These are phyloP conservation scores for Psophocarpus tetragonolobus DNA, from an alignment of 306 rosid species.

Conservation along the genomic window DNA sequence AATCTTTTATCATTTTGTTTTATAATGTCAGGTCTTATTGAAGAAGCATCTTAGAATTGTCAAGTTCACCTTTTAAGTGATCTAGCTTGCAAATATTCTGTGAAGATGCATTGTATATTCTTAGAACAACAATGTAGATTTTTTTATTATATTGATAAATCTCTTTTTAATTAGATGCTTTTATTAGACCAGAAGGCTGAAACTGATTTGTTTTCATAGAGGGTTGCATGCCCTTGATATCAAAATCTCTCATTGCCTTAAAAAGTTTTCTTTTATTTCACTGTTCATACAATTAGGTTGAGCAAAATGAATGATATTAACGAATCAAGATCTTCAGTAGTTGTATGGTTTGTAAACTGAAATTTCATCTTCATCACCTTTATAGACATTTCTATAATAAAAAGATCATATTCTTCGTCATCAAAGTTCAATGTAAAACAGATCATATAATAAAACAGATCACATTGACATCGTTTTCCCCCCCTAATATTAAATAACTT, in stretches of 20 bases:
- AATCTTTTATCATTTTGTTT: conserved; percentile 26
- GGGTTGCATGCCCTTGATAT: conserved; percentile 31
- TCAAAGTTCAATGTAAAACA: too few relatives aligned
- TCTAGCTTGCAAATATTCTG: conserved; percentile 18
- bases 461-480: too few relatives aligned
- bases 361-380: too few relatives aligned
- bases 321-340: not conserved
- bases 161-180: not conserved
- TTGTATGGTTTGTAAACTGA: not conserved
- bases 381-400: too few relatives aligned
- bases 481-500: too few relatives aligned
- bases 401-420: too few relatives aligned
- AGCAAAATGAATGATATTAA: not conserved
- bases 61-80: conserved; percentile 23
- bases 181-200: conserved; percentile 14
- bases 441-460: too few relatives aligned
- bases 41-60: conserved; percentile 32
- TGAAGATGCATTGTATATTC: conserved; percentile 53
- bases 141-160: conserved; percentile 10
- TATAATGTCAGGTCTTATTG: conserved; percentile 18
- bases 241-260: not conserved
- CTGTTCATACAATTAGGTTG: not conserved
- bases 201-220: conserved; percentile 38
- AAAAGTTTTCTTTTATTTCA: not conserved
- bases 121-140: conserved; percentile 35